phyloP scores from a whole-genome alignment of 345 rosid species.

The Murraya koenigii region DNA sequence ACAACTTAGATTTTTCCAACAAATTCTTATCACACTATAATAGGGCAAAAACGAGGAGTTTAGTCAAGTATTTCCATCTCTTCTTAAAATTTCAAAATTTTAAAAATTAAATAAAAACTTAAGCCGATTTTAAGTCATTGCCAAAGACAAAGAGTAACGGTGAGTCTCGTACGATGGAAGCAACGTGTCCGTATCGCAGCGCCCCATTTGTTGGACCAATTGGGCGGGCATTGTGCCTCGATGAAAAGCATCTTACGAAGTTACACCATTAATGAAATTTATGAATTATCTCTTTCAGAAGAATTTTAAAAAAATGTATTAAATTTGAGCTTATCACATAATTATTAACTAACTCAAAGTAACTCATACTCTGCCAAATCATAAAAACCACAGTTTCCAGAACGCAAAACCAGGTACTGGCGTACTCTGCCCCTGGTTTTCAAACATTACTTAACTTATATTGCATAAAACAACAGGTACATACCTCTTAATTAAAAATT shows the following conservation, averaged over 20 bases:
- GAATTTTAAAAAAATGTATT: not conserved
- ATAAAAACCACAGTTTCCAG: not conserved
- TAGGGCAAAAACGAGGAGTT: not conserved
- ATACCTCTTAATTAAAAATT: not conserved
- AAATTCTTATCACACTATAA: not conserved
- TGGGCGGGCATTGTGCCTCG: not conserved
- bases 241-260: not conserved
- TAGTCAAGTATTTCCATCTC: not conserved
- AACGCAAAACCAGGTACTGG: too few relatives aligned
- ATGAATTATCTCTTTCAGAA: not conserved
- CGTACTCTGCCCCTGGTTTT: conserved; percentile 17
- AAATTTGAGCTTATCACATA: not conserved
- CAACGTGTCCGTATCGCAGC: not conserved
- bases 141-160: not conserved
- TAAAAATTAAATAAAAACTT: too few relatives aligned
- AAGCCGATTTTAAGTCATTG: not conserved
- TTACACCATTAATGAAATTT: not conserved
- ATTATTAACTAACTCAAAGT: not conserved
- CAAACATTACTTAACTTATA: not conserved
- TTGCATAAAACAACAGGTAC: not conserved
- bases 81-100: not conserved
- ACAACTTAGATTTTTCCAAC: not conserved
- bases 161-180: not conserved
- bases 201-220: not conserved
- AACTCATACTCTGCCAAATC: not conserved